Evolutionary conservation across 2,329 filamentous ascomycete genomes (phyloP).

Genomic region (Lecanicillium sp.): DNA sequence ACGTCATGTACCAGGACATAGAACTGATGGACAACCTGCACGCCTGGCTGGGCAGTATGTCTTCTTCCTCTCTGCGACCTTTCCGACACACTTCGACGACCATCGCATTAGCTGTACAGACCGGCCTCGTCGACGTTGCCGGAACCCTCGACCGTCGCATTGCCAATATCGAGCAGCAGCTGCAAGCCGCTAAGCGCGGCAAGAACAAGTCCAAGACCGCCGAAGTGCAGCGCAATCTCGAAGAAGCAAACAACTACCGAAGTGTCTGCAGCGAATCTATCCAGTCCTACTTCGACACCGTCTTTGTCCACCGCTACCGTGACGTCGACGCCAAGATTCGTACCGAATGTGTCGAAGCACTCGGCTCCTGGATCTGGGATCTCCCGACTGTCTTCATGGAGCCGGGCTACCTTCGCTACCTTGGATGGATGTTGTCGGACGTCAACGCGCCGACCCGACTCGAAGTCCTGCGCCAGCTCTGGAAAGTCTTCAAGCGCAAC

Average conservation of each 20-base stretch:
- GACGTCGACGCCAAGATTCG: constrained; percentile 88
- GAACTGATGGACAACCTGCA: constrained; percentile 83
- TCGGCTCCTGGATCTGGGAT: constrained; percentile 82
- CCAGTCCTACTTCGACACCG: constrained; percentile 81
- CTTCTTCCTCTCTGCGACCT: constrained; percentile 76
- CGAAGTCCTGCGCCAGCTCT: constrained; percentile 82
- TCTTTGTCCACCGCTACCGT: constrained; percentile 93
- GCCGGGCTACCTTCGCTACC: constrained; percentile 81
- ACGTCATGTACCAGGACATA: constrained; percentile 69
- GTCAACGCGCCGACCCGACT: constrained; percentile 64
- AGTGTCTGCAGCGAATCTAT: constrained; percentile 66
- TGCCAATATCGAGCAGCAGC: constrained; percentile 70
- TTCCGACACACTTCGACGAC: constrained; percentile 93
- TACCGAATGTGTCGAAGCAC: constrained; percentile 77
- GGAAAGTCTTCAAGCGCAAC: constrained; percentile 71
- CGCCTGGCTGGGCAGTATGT: constrained; percentile 86
- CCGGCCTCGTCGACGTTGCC: constrained; percentile 68
- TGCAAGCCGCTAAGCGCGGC: constrained; percentile 65
- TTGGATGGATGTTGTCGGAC: constrained; percentile 94
- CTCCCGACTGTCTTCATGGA: constrained; percentile 88
- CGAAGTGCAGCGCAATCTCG: constrained; percentile 65
- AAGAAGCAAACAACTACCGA: constrained; percentile 63
- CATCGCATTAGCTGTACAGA: constrained; percentile 72
- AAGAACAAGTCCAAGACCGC: constrained; percentile 74
- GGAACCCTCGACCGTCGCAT: constrained; percentile 64